Evolutionary conservation across 306 rosid species (phyloP), one percentile per base, ranked within the genome.

Genomic region (Cercis canadensis): DNA sequence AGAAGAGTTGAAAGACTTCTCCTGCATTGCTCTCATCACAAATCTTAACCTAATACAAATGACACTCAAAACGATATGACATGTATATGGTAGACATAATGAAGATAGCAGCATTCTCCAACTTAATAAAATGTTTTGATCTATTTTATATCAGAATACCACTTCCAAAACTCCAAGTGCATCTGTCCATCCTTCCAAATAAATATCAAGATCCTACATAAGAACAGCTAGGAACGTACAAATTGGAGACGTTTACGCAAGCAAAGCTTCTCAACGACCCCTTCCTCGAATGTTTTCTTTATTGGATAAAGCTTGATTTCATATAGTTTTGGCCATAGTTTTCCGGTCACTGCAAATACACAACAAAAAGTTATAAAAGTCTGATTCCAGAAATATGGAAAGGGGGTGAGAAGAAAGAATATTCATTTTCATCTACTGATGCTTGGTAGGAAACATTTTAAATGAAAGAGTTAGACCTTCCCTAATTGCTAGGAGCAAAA

Each of bases 251-350:
- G 78, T 46, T 2, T 7, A n/a, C 71, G 76, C 89, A 93, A 51
- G 86, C 98, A 93, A 37, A 85, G 83, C 64, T 77, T 36, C 77
- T 86, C 83, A 16, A 90, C 77, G 32, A 3, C 18, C 62, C 65
- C 85, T 56, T 78, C 82, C 12, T 72, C 52, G 46, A 79, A 11
- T 47, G 56, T 67, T 66, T 81, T 39, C 52, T 82, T 69, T 16
- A 79, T 34, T 3, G 86, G 89, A 52, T 49, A 51, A 74, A 88
- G 57, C 79, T 85, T 84, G 73, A 90, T 81, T 84, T 93, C 97
- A 69, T 71, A 90, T 34, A 93, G 82, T 85, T 84, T 85, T 16
- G 98, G 97, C 98, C 98, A 93, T 14, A 84, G 68, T 83, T 93
- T 93, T 72, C 98, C 97, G 0, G 98, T 93, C 73, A 93, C 98